Evolutionary conservation across 305 asterid species (phyloP).

Genomic region (Euphrasia arctica): DNA sequence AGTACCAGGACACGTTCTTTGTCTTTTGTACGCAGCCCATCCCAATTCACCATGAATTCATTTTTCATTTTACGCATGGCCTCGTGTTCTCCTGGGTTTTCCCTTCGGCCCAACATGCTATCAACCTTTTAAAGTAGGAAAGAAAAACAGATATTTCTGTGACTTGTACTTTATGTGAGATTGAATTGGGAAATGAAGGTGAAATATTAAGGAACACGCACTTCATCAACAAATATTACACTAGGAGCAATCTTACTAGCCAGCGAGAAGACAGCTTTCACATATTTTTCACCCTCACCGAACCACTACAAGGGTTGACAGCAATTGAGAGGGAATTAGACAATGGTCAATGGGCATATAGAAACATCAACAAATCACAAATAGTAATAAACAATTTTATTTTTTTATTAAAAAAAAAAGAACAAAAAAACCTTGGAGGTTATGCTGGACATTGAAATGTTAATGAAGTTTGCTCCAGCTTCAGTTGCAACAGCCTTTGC

Average conservation of each 20-base stretch:
- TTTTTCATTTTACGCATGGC: conserved; percentile 97
- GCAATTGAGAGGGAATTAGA: background rate
- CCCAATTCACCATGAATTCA: conserved; percentile 96
- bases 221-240: conserved; percentile 91
- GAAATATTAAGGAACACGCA: conserved; percentile 27
- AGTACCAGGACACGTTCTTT: conserved; percentile 89
- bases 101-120: conserved; percentile 91
- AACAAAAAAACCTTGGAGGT: conserved; percentile 24
- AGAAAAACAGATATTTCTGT: background rate
- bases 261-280: conserved; percentile 79
- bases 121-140: conserved; percentile 58
- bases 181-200: background rate
- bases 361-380: background rate
- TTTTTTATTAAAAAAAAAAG: too few species aligned
- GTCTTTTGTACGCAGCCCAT: conserved; percentile 89
- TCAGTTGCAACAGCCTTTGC: conserved; percentile 58
- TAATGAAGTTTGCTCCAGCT: conserved; percentile 53
- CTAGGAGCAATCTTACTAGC: conserved; percentile 97
- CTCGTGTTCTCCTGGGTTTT: conserved; percentile 91
- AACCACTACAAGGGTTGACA: conserved; percentile 54
- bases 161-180: too few species aligned
- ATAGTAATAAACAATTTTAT: too few species aligned
- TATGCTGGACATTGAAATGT: conserved; percentile 49
- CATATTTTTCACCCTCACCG: conserved; percentile 94
- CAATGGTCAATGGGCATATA: conserved; percentile 15